Evolutionary conservation across 2,329 filamentous ascomycete species (phyloP), one percentile per base, ranked within the genome.

Genomic region (Nemania sp.): DNA sequence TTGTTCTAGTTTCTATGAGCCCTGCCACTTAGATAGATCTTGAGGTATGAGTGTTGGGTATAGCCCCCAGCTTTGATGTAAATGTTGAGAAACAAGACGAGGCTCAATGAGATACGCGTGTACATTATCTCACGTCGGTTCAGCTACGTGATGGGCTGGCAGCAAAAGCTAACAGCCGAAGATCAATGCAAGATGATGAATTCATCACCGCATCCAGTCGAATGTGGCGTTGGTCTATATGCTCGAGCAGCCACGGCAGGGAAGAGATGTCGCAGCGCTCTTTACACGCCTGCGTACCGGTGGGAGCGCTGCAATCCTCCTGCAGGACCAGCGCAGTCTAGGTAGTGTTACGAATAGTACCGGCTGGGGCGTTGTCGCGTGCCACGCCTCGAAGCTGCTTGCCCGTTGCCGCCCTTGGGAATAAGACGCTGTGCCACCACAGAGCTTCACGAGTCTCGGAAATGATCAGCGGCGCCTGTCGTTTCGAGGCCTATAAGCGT

Each of bases 151-250:
- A 25, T 10, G 17, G 3, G 25, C 17, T 18, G n/a, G 32, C n/a
- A 34, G 39, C 12, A 45, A 25, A 54, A 18, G 29, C 17, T 15
- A 32, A 46, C 21, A 35, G 20, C 4, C 12, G 20, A 46, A 49
- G 54, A 58, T 57, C 37, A 39, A 61, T 61, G 59, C 59, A 54
- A 61, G 59, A 61, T 61, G 20, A 51, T n/a, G 46, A 18, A 43
- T 18, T 29, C 46, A 20, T 39, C 52, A 34, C 47, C 51, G 40
- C 39, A 51, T 48, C 29, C 42, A 54, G 50, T 46, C 39, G 20
- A 57, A 45, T 39, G n/a, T 39, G 18, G 39, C 20, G 45, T 42
- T 51, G 17, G 21, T 20, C 20, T 20, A 29, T 34, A 47, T 40
- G 32, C 52, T 43, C 5, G 34, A 57, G 37, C 43, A 51, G 15